Evolutionary conservation across 1,284 basidiomycete species (phyloP).

Genomic region (Ustilago crameri): DNA sequence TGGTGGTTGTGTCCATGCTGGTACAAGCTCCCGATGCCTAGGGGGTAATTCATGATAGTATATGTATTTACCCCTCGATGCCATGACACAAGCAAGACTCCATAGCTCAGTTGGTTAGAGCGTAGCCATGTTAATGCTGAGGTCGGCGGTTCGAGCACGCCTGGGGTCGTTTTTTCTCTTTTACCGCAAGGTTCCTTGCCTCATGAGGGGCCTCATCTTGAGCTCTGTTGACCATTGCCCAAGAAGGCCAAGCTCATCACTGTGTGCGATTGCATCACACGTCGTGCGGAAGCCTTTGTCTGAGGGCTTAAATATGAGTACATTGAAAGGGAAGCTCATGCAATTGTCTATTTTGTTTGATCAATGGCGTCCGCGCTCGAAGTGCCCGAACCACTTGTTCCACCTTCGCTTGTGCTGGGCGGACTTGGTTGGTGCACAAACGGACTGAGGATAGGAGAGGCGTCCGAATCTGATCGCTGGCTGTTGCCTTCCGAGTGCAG

Average conservation of each 20-base stretch:
- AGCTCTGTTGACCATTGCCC: no score
- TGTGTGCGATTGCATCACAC: no score
- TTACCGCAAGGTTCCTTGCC: no score
- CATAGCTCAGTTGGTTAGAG: constrained; percentile 60
- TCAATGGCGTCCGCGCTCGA: constrained; percentile 11
- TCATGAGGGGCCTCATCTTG: no score
- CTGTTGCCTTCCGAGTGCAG: constrained; percentile 25
- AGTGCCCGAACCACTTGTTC: constrained; percentile 4
- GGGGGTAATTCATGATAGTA: no score
- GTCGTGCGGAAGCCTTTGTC: no score
- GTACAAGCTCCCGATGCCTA: no score
- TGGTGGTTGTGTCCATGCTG: no score
- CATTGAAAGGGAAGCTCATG: constrained; percentile 1
- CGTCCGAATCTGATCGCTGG: constrained; percentile 27
- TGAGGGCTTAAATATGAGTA: neutral
- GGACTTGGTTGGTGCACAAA: constrained; percentile 27
- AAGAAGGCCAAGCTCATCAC: no score
- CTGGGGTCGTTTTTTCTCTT: constrained; percentile 37
- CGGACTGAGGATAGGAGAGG: constrained; percentile 43
- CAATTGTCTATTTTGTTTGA: constrained; percentile 8
- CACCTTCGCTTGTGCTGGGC: constrained; percentile 16
- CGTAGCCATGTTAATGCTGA: constrained; percentile 60
- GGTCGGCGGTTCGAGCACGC: constrained; percentile 59
- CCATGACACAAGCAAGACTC: no score
- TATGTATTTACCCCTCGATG: no score